These are phyloP conservation scores for Nigrospora oryzae DNA, from an alignment of 2,329 filamentous ascomycete genomes.

Conservation along the genomic window DNA sequence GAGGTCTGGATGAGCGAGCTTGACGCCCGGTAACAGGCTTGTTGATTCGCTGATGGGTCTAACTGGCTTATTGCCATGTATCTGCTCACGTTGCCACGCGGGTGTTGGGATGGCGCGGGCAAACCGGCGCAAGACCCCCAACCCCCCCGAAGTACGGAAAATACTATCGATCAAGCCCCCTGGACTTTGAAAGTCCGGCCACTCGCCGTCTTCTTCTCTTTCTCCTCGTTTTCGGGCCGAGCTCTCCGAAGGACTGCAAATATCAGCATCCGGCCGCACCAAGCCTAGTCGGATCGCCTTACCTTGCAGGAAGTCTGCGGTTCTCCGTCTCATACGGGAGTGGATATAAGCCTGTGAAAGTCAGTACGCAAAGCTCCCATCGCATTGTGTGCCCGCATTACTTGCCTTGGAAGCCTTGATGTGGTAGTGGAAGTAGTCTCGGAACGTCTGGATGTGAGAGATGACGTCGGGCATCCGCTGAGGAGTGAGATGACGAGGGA, in stretches of 20 bases:
- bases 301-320: conserved; percentile 97
- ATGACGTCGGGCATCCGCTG: conserved; percentile 93
- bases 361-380: neutral
- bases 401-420: conserved; percentile 92
- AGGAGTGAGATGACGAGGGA: conserved; percentile 85
- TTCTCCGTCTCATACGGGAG: conserved; percentile 94
- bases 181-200: conserved; percentile 70
- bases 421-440: conserved; percentile 99
- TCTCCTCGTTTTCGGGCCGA: conserved; percentile 90
- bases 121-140: too few relatives aligned
- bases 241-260: conserved; percentile 81
- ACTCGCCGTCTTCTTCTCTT: conserved; percentile 96
- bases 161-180: neutral
- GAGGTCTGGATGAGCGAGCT: too few relatives aligned
- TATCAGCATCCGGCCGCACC: conserved; percentile 1
- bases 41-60: too few relatives aligned
- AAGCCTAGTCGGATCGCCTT: conserved; percentile 18
- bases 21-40: too few relatives aligned
- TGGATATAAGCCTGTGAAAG: conserved; percentile 76
- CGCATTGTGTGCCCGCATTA: neutral
- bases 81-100: too few relatives aligned
- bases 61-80: too few relatives aligned
- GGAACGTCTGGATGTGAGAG: conserved; percentile 98
- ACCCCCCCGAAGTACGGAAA: too few relatives aligned
- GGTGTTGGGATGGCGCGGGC: too few relatives aligned